Percentiles rank a stretch among this genome's conserved stretches.
phyloP scores from a whole-genome alignment of 202 grass and related monocot species.

The Musa balbisiana region DNA sequence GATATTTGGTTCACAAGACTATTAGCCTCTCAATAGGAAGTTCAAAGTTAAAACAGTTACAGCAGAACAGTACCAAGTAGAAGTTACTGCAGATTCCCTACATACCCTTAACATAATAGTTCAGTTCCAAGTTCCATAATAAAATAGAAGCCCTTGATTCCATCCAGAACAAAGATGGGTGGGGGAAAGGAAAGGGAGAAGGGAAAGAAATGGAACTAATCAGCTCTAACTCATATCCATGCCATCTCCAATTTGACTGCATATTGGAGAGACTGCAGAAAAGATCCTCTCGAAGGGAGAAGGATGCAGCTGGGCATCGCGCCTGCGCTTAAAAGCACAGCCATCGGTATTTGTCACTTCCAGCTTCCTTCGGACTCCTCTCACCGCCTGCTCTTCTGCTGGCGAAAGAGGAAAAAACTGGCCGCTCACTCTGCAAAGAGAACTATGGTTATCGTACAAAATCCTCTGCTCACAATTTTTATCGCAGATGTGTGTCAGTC shows the following conservation, averaged over 20 bases:
- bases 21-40: conserved; percentile 34
- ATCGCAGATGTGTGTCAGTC: conserved; percentile 83
- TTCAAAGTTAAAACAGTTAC: conserved; percentile 48
- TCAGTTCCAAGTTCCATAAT: conserved; percentile 38
- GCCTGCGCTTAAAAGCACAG: conserved; percentile 79
- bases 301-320: conserved; percentile 58
- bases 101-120: conserved; percentile 31
- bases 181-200: conserved; percentile 15
- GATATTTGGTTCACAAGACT: conserved; percentile 21
- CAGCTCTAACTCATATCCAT: conserved; percentile 98
- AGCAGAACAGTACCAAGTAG: conserved; percentile 25
- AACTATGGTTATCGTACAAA: conserved; percentile 92
- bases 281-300: conserved; percentile 91
- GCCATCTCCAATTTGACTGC: conserved; percentile 85
- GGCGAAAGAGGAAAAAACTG: conserved; percentile 87
- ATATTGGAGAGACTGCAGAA: conserved; percentile 53
- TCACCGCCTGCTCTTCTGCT: conserved; percentile 67
- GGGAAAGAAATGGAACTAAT: conserved; percentile 29
- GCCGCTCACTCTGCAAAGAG: conserved; percentile 87
- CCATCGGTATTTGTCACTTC: conserved; percentile 68
- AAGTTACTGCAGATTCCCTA: conserved; percentile 46
- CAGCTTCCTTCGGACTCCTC: conserved; percentile 90
- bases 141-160: conserved; percentile 38
- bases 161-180: conserved; percentile 37
- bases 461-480: conserved; percentile 97